These are phyloP conservation scores for Umbellularia californica DNA, from an alignment of 164 flowering plant species.

Conservation along the genomic window DNA sequence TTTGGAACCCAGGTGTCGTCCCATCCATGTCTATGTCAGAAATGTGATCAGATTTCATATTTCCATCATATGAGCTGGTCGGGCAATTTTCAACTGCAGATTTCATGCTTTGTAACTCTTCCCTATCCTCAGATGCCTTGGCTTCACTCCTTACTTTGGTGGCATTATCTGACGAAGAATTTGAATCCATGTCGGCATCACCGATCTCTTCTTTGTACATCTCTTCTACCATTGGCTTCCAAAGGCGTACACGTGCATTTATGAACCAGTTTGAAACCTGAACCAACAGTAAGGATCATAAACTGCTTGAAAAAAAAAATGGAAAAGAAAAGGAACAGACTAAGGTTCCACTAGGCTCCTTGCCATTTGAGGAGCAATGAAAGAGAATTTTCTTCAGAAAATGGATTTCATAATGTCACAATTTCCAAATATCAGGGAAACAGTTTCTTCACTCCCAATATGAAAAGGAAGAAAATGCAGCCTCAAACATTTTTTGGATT, in stretches of 20 bases:
- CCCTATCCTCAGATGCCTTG: constrained; percentile 39
- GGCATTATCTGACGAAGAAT: constrained; percentile 60
- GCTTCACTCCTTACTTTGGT: constrained; percentile 32
- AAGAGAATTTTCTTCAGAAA: no score
- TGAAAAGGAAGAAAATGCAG: not conserved
- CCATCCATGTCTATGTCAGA: constrained; percentile 46
- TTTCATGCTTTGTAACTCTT: constrained; percentile 44
- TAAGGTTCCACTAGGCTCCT: not conserved
- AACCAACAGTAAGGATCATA: constrained; percentile 4
- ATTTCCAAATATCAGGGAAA: not conserved
- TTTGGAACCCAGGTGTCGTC: constrained; percentile 23
- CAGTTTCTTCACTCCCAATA: no score
- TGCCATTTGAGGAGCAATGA: not conserved
- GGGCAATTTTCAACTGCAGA: constrained; percentile 35
- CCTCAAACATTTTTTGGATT: not conserved
- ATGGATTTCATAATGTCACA: no score
- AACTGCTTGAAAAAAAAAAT: not conserved
- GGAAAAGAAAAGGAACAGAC: not conserved
- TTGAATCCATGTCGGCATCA: constrained; percentile 70
- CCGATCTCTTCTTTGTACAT: constrained; percentile 94
- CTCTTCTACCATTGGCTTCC: constrained; percentile 99
- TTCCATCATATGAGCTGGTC: constrained; percentile 28
- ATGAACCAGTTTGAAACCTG: constrained; percentile 99
- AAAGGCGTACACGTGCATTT: constrained; percentile 90
- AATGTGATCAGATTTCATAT: constrained; percentile 32